Evolutionary conservation across 805 yeast genomes (phyloP).

Genomic region (Candida sonorensis): DNA sequence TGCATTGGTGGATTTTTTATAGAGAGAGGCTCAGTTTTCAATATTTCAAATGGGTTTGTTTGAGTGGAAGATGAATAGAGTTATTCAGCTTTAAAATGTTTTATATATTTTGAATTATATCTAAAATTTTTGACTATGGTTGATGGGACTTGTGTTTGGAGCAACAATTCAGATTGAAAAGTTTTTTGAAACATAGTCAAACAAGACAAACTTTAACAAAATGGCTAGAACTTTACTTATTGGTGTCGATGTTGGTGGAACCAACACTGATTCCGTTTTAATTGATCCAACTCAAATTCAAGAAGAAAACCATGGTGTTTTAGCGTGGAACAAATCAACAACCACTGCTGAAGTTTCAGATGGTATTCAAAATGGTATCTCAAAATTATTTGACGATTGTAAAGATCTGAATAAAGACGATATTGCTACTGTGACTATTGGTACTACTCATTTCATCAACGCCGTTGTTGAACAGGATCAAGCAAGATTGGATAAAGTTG

Average conservation of each 20-base stretch:
- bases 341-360: slow-evolving; percentile 39
- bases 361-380: slow-evolving; percentile 34
- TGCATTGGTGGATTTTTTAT: too few relatives aligned
- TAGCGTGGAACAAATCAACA: slow-evolving; percentile 36
- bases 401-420: slow-evolving; percentile 16
- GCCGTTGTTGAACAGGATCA: slow-evolving; percentile 41
- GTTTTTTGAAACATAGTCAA: too few relatives aligned
- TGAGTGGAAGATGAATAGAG: too few relatives aligned
- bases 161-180: too few relatives aligned
- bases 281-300: slow-evolving; percentile 29
- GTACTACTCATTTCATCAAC: slow-evolving; percentile 46
- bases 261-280: slow-evolving; percentile 43
- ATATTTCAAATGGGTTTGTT: too few relatives aligned
- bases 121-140: too few relatives aligned
- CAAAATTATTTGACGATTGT: slow-evolving; percentile 23
- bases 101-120: too few relatives aligned
- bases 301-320: slow-evolving; percentile 25
- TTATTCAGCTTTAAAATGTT: too few relatives aligned
- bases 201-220: not conserved
- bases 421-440: slow-evolving; percentile 39
- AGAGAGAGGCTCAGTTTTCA: too few relatives aligned
- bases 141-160: too few relatives aligned
- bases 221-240: slow-evolving; percentile 16
- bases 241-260: slow-evolving; percentile 49
- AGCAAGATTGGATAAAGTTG: slow-evolving; percentile 35